Base-by-base conservation (phyloP, 148 eudicot species). In the Silene conica region DNA sequence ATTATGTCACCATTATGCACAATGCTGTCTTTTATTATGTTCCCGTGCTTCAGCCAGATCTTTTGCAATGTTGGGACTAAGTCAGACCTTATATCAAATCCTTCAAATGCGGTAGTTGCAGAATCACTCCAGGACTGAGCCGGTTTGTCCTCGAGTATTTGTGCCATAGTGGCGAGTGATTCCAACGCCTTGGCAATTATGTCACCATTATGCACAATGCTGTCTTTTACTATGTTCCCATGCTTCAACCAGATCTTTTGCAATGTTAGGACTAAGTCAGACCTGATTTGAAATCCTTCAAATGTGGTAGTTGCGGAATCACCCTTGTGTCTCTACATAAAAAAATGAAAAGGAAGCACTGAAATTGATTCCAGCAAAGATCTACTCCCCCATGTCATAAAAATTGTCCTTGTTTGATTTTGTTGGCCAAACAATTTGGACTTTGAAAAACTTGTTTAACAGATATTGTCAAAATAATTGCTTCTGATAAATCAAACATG, bases 221-320 rank as follows among this genome's bases (percentile, higher is more conserved):
- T 23, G 12, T 69, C 1, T 59, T 45, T 43, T 0, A 66, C 13
- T 60, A 76, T 26, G 31, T 76, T 76, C 10, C 68, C 79, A 8
- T 76, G 74, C 31, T 76, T 58, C 19, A 5, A 56, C 78, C 73
- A 76, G 26, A 76, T 76, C 18, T 68, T 68, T 61, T 76, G 67
- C 26, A 76, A 76, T 52, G 59, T 66, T 8, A 73, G 79, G n/a
- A 76, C 1, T 3, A 68, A 6, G 25, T 76, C 50, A 12, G 67
- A 10, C 31, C 68, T 69, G 3, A 69, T 26, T 0, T 46, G 31
- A 58, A 69, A 6, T 25, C 66, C 78, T 67, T 67, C 28, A 16
- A 67, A 76, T 76, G 59, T n/a, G 1, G 20, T 46, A 14, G 55
- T 57, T 59, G 46, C 45, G 22, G 50, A 48, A 21, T 11, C 63